Evolutionary conservation across 228 moss, liverwort and hornwort genomes (phyloP), one percentile per base, ranked within the genome.

Genomic region (Sphagnum fallax): DNA sequence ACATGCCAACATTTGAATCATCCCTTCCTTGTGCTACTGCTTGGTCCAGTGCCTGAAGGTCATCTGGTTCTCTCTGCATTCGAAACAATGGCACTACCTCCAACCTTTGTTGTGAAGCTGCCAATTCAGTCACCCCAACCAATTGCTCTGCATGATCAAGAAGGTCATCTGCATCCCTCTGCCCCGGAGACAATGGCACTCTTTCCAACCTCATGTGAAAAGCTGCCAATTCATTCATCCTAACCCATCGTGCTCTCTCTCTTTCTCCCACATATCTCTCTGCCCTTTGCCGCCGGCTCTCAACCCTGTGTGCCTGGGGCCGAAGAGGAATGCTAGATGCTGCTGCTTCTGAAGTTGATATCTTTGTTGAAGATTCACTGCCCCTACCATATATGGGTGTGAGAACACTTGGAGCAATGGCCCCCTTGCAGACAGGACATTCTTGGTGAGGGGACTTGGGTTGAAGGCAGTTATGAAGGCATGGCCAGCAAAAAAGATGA

Each of bases 401-500:
- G 5, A 67, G 50, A 51, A 6, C 52, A 6, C 53, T 53, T 13
- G 50, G 50, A 10, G 51, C 67, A 13, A 67, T 53, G 18, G 32
- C 53, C 10, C 49, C 67, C 67, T 67, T 67, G 49, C 67, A 67
- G 13, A 67, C 53, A 53, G 67, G 67, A 16, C 67, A 67, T 16
- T 67, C 67, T 16, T 67, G 49, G 16, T 51, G 53, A 10, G 52
- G 13, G 7, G 67, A 67, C 10, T 67, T 49, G 18, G 52, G 52
- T 13, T 67, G 52, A 5, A 67, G n/a, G 50, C 53, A 67, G 9
- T 52, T 49, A 18, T 67, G 52, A 10, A 67, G 67, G 51, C 67
- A 67, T 51, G 67, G 67, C 67, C 67, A 67, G 50, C 67, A 67
- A 52, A 67, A 67, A 52, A 67, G 67, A 52, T 67, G 67, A 13